These are phyloP conservation scores for Bonia amplexicaulis DNA, from an alignment of 176 grass and related monocot species.

Conservation along the genomic window DNA sequence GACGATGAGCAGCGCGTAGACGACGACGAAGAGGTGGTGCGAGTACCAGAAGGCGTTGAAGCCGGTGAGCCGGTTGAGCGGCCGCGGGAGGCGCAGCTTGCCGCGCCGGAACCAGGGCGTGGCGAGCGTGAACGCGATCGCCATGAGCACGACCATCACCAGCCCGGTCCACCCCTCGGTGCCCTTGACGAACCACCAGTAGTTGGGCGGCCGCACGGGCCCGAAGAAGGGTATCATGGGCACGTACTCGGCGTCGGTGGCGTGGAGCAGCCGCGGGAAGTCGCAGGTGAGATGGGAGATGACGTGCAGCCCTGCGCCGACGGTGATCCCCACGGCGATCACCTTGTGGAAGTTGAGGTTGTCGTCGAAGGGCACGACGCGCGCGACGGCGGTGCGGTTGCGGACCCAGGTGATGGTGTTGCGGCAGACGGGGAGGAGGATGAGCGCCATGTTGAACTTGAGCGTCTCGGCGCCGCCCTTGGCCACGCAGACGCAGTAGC, in stretches of 20 bases:
- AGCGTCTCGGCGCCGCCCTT: conserved; percentile 97
- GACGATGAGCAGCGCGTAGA: conserved; percentile 83
- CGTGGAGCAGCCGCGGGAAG: conserved; percentile 84
- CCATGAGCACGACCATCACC: conserved; percentile 74
- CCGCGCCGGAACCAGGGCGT: conserved; percentile 83
- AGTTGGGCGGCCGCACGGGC: conserved; percentile 37
- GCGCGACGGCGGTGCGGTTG: conserved; percentile 39
- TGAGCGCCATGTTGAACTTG: conserved; percentile 99
- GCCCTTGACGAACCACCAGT: conserved; percentile 97
- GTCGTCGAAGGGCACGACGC: conserved; percentile 80
- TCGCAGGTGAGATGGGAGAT: conserved; percentile 85
- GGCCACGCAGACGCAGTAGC: conserved; percentile 94
- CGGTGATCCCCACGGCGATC: conserved; percentile 60
- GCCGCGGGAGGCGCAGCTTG: conserved; percentile 26
- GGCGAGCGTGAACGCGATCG: conserved; percentile 68
- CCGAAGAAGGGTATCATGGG: conserved; percentile 72
- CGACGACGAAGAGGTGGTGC: conserved; percentile 85
- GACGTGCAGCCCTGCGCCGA: conserved; percentile 61
- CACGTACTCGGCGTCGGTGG: conserved; percentile 46
- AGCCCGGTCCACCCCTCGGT: conserved; percentile 94
- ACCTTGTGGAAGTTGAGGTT: conserved; percentile 99
- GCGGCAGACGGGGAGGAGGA: conserved; percentile 92
- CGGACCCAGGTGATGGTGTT: conserved; percentile 98
- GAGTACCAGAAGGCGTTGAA: conserved; percentile 99
- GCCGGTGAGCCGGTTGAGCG: conserved; percentile 56